phyloP scores from a whole-genome alignment of 306 rosid genomes.

The Potentilla sterilis region DNA sequence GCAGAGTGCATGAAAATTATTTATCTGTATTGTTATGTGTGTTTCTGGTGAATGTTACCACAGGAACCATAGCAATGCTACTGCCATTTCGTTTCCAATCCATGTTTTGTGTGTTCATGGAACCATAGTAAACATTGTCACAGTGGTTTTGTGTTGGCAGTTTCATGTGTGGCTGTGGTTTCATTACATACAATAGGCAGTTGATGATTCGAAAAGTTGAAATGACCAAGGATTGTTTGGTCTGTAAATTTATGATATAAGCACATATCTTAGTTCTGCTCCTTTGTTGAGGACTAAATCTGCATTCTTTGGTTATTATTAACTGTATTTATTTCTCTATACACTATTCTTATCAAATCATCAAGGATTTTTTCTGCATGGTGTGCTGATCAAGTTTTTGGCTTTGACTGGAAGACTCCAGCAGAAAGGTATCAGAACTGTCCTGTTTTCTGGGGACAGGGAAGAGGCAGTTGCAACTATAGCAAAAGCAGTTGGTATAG shows the following conservation, averaged over 20 bases:
- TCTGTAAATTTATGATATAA: background rate
- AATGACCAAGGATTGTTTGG: background rate
- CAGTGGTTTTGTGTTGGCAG: background rate
- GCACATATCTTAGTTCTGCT: background rate
- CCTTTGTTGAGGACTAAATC: background rate
- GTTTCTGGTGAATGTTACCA: background rate
- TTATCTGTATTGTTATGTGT: background rate
- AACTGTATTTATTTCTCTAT: constrained; percentile 14
- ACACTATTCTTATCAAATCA: constrained; percentile 10
- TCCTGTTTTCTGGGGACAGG: constrained; percentile 96
- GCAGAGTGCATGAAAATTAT: background rate
- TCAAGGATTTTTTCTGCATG: constrained; percentile 17
- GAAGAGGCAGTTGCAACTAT: constrained; percentile 95
- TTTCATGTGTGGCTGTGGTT: background rate
- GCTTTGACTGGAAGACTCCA: constrained; percentile 61
- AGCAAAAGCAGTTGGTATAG: constrained; percentile 80
- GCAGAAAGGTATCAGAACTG: constrained; percentile 81
- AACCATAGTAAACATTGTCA: background rate
- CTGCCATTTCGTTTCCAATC: background rate
- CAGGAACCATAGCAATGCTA: background rate
- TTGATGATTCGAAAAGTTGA: background rate
- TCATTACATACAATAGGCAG: background rate
- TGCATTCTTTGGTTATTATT: constrained; percentile 8
- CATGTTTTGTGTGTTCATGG: background rate
- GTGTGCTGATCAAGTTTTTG: constrained; percentile 39